Percentiles rank a stretch among this genome's conserved stretches.
These are phyloP conservation scores for Teratosphaeria pseudoeucalypti DNA, from an alignment of 2,329 filamentous ascomycete species.

Conservation along the genomic window DNA sequence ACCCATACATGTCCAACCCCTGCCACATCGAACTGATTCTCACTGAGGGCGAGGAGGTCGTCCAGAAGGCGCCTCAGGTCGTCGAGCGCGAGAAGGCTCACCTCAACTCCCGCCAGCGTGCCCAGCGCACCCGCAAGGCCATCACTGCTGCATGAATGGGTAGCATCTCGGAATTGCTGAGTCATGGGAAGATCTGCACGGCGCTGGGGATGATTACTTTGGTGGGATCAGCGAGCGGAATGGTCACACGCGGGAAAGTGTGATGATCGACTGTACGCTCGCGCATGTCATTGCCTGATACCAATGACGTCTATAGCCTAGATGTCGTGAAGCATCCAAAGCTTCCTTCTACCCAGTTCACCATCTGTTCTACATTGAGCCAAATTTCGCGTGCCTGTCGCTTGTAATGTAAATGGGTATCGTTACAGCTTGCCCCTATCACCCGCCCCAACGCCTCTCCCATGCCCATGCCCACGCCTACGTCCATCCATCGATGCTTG, in stretches of 20 bases:
- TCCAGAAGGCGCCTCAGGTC: constrained; percentile 74
- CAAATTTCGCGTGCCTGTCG: neutral
- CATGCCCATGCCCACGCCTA: neutral
- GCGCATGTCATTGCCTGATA: neutral
- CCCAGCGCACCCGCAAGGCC: constrained; percentile 51
- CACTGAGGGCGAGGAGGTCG: constrained; percentile 91
- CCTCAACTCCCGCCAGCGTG: constrained; percentile 88
- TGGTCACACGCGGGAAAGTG: neutral
- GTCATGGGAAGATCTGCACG: neutral
- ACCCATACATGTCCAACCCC: constrained; percentile 99
- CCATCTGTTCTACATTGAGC: neutral
- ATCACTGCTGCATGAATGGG: constrained; percentile 29
- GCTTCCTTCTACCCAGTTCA: neutral
- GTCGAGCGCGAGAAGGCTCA: constrained; percentile 48
- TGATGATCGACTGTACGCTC: neutral
- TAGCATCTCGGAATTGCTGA: neutral
- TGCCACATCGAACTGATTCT: constrained; percentile 99
- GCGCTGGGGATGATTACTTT: neutral
- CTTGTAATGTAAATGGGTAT: neutral
- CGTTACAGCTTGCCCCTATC: constrained; percentile 6
- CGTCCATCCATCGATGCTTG: neutral
- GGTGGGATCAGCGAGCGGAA: neutral
- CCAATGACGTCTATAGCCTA: constrained; percentile 1
- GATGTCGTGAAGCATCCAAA: neutral
- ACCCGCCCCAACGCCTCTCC: neutral